phyloP scores from a whole-genome alignment of 2,329 filamentous ascomycete species.

The Cytospora leucostoma region DNA sequence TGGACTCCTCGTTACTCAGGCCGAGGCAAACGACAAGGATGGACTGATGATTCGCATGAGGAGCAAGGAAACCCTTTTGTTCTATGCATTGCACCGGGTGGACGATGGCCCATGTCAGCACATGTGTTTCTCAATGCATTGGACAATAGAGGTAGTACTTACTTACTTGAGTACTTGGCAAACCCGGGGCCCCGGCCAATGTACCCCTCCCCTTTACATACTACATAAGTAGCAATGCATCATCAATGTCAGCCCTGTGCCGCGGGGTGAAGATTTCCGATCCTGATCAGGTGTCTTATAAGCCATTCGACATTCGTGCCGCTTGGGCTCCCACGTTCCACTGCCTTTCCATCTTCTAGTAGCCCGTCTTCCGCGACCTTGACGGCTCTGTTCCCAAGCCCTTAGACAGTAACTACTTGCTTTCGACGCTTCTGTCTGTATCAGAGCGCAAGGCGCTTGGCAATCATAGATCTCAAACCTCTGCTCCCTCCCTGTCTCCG shows the following conservation, averaged over 20 bases:
- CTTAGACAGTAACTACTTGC: too few species aligned
- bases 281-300: conserved; percentile 7
- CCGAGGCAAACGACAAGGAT: neutral
- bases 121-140: neutral
- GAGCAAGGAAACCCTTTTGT: neutral
- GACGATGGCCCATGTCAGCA: neutral
- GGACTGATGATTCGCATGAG: neutral
- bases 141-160: neutral
- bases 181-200: neutral
- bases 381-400: neutral
- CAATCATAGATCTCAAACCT: neutral
- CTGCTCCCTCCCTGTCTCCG: neutral
- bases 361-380: neutral
- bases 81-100: neutral
- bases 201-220: conserved; percentile 10
- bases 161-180: neutral
- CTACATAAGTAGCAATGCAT: conserved; percentile 2
- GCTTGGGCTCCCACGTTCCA: neutral
- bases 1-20: neutral
- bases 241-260: conserved; percentile 9
- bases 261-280: neutral
- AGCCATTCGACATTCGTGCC: conserved; percentile 13
- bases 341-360: conserved; percentile 14
- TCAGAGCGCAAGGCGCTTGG: neutral
- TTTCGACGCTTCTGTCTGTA: neutral